A percentile compares a stretch with the other conserved stretches of the same genome.
These are phyloP conservation scores for Ensete ventricosum DNA, from an alignment of 176 grass and related monocot species.

Conservation along the genomic window DNA sequence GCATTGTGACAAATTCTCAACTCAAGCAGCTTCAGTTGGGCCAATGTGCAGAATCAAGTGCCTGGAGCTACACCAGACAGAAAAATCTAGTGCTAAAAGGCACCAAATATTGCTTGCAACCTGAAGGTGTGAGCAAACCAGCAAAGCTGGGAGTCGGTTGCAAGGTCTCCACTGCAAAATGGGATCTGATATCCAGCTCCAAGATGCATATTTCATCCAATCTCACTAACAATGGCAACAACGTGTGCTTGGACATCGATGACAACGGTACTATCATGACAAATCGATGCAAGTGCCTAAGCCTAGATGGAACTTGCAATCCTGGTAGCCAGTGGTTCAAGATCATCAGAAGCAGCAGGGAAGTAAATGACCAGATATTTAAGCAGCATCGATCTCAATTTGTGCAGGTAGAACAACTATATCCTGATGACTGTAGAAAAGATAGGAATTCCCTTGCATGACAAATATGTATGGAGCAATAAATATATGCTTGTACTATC, in stretches of 20 bases:
- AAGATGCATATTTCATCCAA: constrained; percentile 65
- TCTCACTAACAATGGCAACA: constrained; percentile 40
- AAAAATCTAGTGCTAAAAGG: constrained; percentile 35
- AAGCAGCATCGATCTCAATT: background rate
- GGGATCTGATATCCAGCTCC: constrained; percentile 66
- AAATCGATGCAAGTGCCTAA: constrained; percentile 64
- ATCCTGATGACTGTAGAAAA: background rate
- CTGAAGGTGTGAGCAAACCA: constrained; percentile 27
- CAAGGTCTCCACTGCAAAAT: constrained; percentile 48
- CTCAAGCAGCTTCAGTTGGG: constrained; percentile 47
- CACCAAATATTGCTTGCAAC: constrained; percentile 52
- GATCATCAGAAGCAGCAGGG: constrained; percentile 54
- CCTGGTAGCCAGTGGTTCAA: constrained; percentile 92
- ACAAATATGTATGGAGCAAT: background rate
- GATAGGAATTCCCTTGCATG: background rate
- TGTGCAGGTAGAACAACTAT: background rate
- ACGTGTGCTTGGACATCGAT: constrained; percentile 54
- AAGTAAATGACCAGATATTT: constrained; percentile 20
- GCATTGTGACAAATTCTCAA: constrained; percentile 40
- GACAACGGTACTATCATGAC: constrained; percentile 43
- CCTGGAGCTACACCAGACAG: constrained; percentile 66
- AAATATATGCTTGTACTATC: background rate
- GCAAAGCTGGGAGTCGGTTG: constrained; percentile 40
- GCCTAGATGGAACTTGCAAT: constrained; percentile 41
- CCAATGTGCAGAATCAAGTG: constrained; percentile 41